These are phyloP conservation scores for Ophiognomonia clavigignenti-juglandacearum DNA, from an alignment of 2,329 filamentous ascomycete genomes.

Conservation along the genomic window DNA sequence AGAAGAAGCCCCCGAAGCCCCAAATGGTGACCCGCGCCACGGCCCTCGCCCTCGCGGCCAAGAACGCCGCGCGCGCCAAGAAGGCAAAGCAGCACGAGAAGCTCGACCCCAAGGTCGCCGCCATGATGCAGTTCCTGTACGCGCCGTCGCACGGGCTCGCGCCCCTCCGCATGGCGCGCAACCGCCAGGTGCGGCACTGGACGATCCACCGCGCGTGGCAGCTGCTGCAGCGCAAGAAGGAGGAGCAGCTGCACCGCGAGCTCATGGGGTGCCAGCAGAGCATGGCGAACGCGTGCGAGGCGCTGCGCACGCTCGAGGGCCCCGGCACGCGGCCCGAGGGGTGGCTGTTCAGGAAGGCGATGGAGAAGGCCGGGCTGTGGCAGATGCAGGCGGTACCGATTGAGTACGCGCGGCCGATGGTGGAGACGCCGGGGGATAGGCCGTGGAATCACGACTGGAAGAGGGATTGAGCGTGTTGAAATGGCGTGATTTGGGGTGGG, in stretches of 20 bases:
- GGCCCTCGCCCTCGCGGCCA: slow-evolving; percentile 1
- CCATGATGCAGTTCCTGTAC: slow-evolving; percentile 28
- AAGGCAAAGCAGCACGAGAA: slow-evolving; percentile 8
- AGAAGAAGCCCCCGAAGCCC: too few relatives aligned
- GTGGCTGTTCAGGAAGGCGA: slow-evolving; percentile 77
- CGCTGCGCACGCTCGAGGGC: slow-evolving; percentile 59
- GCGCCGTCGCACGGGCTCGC: slow-evolving; percentile 35
- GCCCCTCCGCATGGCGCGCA: slow-evolving; percentile 83
- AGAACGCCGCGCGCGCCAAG: slow-evolving; percentile 15
- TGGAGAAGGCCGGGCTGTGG: slow-evolving; percentile 87
- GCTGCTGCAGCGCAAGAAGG: slow-evolving; percentile 67
- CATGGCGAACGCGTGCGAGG: slow-evolving; percentile 84
- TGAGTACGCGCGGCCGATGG: slow-evolving; percentile 83
- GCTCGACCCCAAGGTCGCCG: slow-evolving; percentile 28
- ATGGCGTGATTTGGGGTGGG: neutral
- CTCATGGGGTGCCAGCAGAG: slow-evolving; percentile 74
- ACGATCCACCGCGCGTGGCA: slow-evolving; percentile 97
- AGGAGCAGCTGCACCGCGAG: slow-evolving; percentile 59
- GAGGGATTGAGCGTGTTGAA: slow-evolving; percentile 35
- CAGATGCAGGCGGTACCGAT: slow-evolving; percentile 71
- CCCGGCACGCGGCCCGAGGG: slow-evolving; percentile 57
- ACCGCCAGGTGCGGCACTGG: slow-evolving; percentile 89
- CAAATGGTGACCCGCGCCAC: slow-evolving; percentile 7
- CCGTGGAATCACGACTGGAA: slow-evolving; percentile 97
- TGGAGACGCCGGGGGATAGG: slow-evolving; percentile 70